These are phyloP conservation scores for Suillus americanus DNA, from an alignment of 768 basidiomycete genomes.

Conservation along the genomic window DNA sequence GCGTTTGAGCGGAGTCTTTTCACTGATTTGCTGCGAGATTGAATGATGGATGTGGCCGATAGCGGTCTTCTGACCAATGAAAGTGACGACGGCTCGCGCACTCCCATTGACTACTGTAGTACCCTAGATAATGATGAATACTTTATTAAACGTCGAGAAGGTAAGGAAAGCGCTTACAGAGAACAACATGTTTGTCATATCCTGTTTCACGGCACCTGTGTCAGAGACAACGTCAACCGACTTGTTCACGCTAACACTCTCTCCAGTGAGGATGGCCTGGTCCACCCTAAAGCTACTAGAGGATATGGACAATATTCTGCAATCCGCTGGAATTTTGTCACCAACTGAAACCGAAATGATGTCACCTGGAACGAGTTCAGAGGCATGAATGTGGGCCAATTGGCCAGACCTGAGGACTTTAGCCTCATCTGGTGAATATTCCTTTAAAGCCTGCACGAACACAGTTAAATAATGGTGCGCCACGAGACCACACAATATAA, in stretches of 20 bases:
- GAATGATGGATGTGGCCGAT: slow-evolving; percentile 98
- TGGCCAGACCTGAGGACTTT: slow-evolving; percentile 80
- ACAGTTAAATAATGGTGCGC: background rate
- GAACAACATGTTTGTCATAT: slow-evolving; percentile 97
- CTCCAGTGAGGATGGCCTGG: slow-evolving; percentile 96
- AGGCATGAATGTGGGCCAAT: slow-evolving; percentile 73
- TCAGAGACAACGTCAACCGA: slow-evolving; percentile 67
- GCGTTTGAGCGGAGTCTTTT: slow-evolving; percentile 96
- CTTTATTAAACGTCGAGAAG: background rate
- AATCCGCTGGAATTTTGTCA: slow-evolving; percentile 95
- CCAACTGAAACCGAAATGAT: slow-evolving; percentile 90
- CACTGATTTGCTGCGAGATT: slow-evolving; percentile 87
- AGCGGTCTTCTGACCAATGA: slow-evolving; percentile 84
- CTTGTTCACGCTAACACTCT: slow-evolving; percentile 89
- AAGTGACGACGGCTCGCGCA: slow-evolving; percentile 83
- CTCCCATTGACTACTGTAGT: slow-evolving; percentile 95
- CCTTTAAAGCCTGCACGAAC: slow-evolving; percentile 76
- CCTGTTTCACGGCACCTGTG: slow-evolving; percentile 87
- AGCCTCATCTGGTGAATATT: slow-evolving; percentile 97
- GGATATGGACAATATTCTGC: slow-evolving; percentile 82
- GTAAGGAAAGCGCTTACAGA: slow-evolving; percentile 50
- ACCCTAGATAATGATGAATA: slow-evolving; percentile 50
- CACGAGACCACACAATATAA: slow-evolving; percentile 13
- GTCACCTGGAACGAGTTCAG: slow-evolving; percentile 93
- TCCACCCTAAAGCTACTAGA: slow-evolving; percentile 94